Evolutionary conservation across 2,329 filamentous ascomycete species (phyloP), one percentile per base, ranked within the genome.

Genomic region (Stachybotrys elegans): DNA sequence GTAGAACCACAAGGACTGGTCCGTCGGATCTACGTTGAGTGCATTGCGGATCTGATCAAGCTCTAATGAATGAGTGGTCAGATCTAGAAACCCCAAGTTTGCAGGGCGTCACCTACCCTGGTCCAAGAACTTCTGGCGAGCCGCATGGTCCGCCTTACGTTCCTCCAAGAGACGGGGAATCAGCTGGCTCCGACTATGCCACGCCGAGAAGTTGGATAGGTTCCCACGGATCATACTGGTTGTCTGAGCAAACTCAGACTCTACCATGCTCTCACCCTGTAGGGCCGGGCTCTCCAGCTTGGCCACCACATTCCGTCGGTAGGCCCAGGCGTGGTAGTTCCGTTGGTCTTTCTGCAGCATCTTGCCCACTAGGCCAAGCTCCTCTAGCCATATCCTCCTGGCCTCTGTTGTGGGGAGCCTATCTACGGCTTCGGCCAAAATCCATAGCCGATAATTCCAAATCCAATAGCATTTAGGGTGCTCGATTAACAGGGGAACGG

Each of bases 401-500:
- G 88, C 80, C 14, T 70, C 59, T 0, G 69, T 45, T 1, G 66
- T 49, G 3, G 81, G 76, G 9, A 95, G 71, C 16, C 83, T 72
- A 12, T 73, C 61, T 38, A 85, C 86, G 25, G 83, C 83, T 61
- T 88, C 79, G 43, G 84, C 72, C 13, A 98, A 72, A 4, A 92
- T 71, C 91, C 93, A 98, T 37, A 85, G 68, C 22, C 93, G 84
- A 66, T 96, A 92, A 55, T 95, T 95, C 93, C 93, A 98, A 58
- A 98, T 92, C 92, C 93, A 97, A 70, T 98, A 98, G 73, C 93
- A 97, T 65, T 98, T 98, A 6, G 93, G 93, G 52, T 82, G 92
- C 52, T 89, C 81, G 51, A 88, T 77, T 40, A 98, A 78, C 17
- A 98, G 76, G 1, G 88, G 88, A 32, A 96, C 79, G 25, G 92